Evolutionary conservation across 495 filamentous ascomycete species (phyloP).

Genomic region (Neurospora sp.): DNA sequence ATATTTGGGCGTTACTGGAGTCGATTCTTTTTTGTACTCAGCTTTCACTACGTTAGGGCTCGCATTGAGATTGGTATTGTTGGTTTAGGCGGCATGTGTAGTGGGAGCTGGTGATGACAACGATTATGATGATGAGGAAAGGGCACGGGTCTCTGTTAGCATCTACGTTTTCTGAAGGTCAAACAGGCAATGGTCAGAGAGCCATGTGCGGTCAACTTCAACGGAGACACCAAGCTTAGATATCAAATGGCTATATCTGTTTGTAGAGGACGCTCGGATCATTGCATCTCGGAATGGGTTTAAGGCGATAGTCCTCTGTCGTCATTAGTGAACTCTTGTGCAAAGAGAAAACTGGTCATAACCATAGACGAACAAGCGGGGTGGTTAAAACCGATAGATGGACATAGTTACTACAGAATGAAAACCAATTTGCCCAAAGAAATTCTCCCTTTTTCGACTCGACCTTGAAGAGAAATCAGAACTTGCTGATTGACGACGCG

Average conservation of each 20-base stretch:
- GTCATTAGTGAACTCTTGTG: not conserved
- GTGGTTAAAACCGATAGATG: not conserved
- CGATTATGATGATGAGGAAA: not conserved
- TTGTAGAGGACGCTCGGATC: not conserved
- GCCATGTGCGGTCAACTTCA: not conserved
- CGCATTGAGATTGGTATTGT: not conserved
- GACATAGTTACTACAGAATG: not conserved
- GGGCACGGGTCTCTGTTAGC: not conserved
- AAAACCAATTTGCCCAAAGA: not conserved
- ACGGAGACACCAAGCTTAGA: not conserved
- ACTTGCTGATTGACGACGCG: not conserved
- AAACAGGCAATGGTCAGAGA: not conserved
- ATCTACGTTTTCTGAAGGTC: not conserved
- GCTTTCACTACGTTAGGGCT: not conserved
- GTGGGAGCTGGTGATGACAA: not conserved
- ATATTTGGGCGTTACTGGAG: not conserved
- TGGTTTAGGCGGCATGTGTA: not conserved
- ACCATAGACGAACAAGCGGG: not conserved
- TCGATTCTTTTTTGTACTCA: not conserved
- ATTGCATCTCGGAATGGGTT: not conserved
- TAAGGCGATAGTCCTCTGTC: not conserved
- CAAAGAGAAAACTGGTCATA: not conserved
- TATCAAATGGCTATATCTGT: not conserved
- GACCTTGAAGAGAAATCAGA: not conserved
- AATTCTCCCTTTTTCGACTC: not conserved